Evolutionary conservation across 2,329 filamentous ascomycete species (phyloP), one percentile per base, ranked within the genome.

Genomic region (Teratosphaeria nubilosa): DNA sequence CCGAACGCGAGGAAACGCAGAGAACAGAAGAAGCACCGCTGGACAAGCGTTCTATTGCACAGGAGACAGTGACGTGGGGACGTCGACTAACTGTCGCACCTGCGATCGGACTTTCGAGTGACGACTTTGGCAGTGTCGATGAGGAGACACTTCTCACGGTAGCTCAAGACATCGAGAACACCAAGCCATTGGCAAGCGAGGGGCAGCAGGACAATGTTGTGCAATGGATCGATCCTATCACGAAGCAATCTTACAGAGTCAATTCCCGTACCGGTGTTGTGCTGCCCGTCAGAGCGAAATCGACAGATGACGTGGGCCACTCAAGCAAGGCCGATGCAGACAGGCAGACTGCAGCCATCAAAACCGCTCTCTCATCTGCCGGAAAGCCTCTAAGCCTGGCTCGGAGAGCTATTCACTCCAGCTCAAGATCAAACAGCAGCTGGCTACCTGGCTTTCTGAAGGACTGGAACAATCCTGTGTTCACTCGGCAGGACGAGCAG

Each of bases 381-480:
- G 69, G 64, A 5, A 71, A 63, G 50, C 63, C 68, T 3, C 54
- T 75, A 25, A 73, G 74, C 41, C 63, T 77, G 2, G 57, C 67
- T 30, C 27, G 27, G 2, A 30, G 27, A 7, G 27, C 27, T 30
- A 4, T 5, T 30, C 27, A 30, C 27, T 30, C 27, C 27, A 30
- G 27, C 27, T 30, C 27, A 30, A 30, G 27, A 16, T 3, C 32
- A 22, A 45, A n/a, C 30, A 52, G 22, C n/a, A 55, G 9, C 54
- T 90, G 86, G 87, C 73, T 91, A 2, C 75, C 78, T 9, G 74
- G 78, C 6, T 65, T 92, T 6, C 72, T 90, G 1, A 70, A 78
- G 37, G 77, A 76, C 9, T 95, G 90, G 89, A 73, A 86, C 9
- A 95, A 91, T 59, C 89, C 90, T 0, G 76, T 89, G 0, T 96